Base-by-base conservation (phyloP, 108 stramenopile genomes). In the Nitzschia sp. region DNA sequence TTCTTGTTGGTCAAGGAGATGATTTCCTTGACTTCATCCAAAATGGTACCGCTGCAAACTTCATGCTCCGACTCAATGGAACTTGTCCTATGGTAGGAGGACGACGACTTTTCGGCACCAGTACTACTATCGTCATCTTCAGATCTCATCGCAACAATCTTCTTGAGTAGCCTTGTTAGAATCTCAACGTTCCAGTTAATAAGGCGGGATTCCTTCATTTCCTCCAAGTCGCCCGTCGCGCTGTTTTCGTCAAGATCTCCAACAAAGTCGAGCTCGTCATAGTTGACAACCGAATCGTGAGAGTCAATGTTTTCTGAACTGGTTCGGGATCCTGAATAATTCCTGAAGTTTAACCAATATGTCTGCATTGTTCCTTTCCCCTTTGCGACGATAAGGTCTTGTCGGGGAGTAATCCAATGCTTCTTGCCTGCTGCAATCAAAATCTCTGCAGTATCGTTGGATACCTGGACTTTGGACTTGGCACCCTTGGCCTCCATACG, bases 341-440 rank as follows among this genome's bases (percentile, higher is more conserved):
- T 17, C 17, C 46, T 15, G 17, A 48, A 48, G n/a, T 61, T 67
- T 0, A 79, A 43, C 81, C 81, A 83, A 65, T 51, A 83, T 12
- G 81, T 83, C 37, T 77, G 25, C 0, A 83, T 50, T 55, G 56
- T 51, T 17, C 81, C 81, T 60, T 83, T 83, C 15, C 81, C 81
- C 51, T 83, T 83, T 5, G 78, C 81, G 7, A 9, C n/a, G 14
- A 83, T 71, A 14, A 42, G 15, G 7, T 57, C 42, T 20, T 69
- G 63, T 8, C 81, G 73, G 8, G 70, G 63, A 6, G 41, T 51
- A 21, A 79, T 48, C 78, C 72, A 78, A 40, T 77, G 34, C 38
- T 12, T 65, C 29, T 66, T 75, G 1, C 75, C 75, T 8, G 53
- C 73, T 11, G 22, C n/a, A 8, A 46, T 57, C 19, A 83, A 40